Evolutionary conservation across 768 basidiomycete genomes (phyloP), one percentile per base, ranked within the genome.

Genomic region (Mycena rosella): DNA sequence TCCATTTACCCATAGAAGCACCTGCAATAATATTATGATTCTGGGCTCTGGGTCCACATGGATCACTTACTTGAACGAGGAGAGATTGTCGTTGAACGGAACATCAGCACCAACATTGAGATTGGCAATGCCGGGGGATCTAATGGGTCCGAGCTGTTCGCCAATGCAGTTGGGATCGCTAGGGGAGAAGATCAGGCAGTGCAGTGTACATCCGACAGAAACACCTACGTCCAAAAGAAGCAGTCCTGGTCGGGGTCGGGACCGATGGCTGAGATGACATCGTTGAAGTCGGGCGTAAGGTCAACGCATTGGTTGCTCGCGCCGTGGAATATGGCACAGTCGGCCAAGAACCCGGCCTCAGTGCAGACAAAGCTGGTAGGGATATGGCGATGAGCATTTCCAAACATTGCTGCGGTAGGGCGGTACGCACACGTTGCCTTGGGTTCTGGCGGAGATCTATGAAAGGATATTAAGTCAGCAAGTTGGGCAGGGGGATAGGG

Each of bases 331-430:
- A 24, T 20, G 27, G 6, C 18, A 18, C 56, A 58, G 56, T 7
- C 24, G 44, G 27, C 42, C 18, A 27, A 32, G 42, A 58, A 58
- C 20, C 56, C 56, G 10, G 27, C 42, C 42, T 58, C 27, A 29
- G 20, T 32, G 29, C 56, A 58, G 42, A 58, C 56, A 29, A 58
- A 58, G 42, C 56, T 58, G n/a, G n/a, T n/a, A 17, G 9, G 42
- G 42, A 58, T 7, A 18, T 44, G 14, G 48, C 7, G 10, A 24
- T 49, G 24, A 26, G 48, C 27, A 44, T 14, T 44, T 14, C 10
- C 7, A 27, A 27, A 26, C 4, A 49, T 49, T 13, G 26, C 11
- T 49, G 34, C 48, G 48, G 48, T 49, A n/a, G n/a, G 24, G 36
- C 8, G 7, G 22, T 56, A 42, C 54, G n/a, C 40, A 56, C 54